Evolutionary conservation across 306 rosid genomes (phyloP).

Genomic region (Corylus avellana): DNA sequence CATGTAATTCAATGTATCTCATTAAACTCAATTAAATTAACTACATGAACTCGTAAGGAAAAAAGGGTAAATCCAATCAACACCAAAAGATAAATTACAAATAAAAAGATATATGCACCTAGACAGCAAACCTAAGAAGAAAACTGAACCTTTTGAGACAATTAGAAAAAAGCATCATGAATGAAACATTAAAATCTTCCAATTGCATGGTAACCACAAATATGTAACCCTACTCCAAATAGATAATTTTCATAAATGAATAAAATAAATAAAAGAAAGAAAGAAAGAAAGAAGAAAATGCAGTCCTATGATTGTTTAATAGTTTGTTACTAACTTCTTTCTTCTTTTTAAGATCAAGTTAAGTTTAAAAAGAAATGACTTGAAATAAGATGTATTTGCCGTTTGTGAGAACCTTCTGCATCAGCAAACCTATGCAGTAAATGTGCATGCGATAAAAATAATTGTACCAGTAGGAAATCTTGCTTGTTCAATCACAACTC

Average conservation of each 20-base stretch:
- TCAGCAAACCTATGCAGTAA: not conserved
- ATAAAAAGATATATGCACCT: not conserved
- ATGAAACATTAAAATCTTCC: not conserved
- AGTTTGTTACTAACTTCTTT: not conserved
- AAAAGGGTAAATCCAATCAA: not conserved
- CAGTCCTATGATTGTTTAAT: not conserved
- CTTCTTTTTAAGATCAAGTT: not conserved
- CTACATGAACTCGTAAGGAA: not conserved
- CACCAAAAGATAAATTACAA: not conserved
- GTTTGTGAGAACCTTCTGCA: not conserved
- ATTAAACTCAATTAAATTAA: not conserved
- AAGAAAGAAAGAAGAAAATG: too few relatives aligned
- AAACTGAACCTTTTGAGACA: not conserved
- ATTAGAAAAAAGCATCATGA: not conserved
- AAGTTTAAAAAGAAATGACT: not conserved
- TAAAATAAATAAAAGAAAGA: not conserved
- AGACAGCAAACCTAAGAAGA: not conserved
- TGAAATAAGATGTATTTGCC: not conserved
- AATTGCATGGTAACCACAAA: not conserved
- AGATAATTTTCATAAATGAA: not conserved
- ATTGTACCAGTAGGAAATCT: too few relatives aligned
- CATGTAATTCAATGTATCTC: not conserved
- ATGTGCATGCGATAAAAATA: not conserved
- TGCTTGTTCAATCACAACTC: too few relatives aligned
- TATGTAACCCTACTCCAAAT: not conserved